Percentiles rank a stretch among this genome's conserved stretches.
Evolutionary conservation across 2,329 filamentous ascomycete genomes (phyloP).

Genomic region (Cordyceps tenuipes): DNA sequence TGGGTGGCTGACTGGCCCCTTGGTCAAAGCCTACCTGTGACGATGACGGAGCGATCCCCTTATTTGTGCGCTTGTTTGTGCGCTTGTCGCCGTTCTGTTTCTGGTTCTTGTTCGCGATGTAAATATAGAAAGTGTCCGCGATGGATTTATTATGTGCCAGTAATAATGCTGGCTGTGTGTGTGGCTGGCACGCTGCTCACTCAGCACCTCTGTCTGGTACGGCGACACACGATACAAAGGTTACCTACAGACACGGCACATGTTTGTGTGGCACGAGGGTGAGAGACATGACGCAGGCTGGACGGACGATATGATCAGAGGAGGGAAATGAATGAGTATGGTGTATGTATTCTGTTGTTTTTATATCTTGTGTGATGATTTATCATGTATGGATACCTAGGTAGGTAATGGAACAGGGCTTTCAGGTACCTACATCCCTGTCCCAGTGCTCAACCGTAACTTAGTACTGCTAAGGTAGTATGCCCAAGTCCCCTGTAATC

Average conservation of each 20-base stretch:
- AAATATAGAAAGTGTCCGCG: neutral
- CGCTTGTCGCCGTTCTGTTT: neutral
- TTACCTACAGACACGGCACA: neutral
- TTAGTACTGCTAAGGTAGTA: too few species aligned
- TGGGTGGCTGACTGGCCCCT: neutral
- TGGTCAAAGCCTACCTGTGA: neutral
- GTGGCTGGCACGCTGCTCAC: neutral
- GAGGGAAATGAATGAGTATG: neutral
- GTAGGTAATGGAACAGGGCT: neutral
- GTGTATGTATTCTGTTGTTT: neutral
- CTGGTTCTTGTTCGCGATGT: too few species aligned
- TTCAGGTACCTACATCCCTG: neutral
- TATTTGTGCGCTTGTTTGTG: neutral
- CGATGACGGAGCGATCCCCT: neutral
- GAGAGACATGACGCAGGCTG: neutral
- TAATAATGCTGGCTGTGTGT: neutral
- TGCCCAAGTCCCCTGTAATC: neutral
- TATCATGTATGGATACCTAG: neutral
- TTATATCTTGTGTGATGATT: neutral
- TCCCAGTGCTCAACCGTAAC: too few species aligned
- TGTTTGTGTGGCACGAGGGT: conserved; percentile 1
- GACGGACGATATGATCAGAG: neutral
- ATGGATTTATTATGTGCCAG: neutral
- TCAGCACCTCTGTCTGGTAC: too few species aligned
- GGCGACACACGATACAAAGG: neutral